Evolutionary conservation across 768 basidiomycete species (phyloP).

Genomic region (Sporobolomyces phaffii): DNA sequence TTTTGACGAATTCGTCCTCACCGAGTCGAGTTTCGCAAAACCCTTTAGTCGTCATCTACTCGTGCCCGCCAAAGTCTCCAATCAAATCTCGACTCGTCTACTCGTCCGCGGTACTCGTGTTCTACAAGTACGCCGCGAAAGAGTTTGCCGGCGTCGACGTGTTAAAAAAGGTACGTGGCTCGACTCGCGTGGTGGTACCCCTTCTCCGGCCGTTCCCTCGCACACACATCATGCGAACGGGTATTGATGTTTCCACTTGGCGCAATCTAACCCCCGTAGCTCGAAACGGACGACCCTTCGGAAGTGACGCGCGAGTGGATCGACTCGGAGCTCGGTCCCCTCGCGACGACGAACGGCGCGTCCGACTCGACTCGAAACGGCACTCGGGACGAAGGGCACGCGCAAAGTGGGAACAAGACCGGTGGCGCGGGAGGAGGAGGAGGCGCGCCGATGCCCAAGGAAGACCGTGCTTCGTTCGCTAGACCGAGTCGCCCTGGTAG

Average conservation of each 20-base stretch:
- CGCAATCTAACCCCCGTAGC: conserved; percentile 56
- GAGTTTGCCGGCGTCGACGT: conserved; percentile 50
- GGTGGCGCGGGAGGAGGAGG: not conserved
- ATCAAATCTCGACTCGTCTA: conserved; percentile 86
- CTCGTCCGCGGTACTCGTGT: conserved; percentile 63
- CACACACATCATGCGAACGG: not conserved
- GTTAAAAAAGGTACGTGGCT: conserved; percentile 47
- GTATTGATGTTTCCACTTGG: too few species aligned
- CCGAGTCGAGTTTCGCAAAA: not conserved
- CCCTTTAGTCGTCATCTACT: conserved; percentile 93
- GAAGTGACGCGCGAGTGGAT: conserved; percentile 66
- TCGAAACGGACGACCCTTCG: conserved; percentile 73
- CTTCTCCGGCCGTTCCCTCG: not conserved
- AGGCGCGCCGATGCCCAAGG: conserved; percentile 37
- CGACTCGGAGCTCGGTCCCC: conserved; percentile 55
- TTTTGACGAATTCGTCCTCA: too few species aligned
- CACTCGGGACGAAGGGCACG: too few species aligned
- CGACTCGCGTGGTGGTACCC: not conserved
- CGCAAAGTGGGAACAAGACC: too few species aligned
- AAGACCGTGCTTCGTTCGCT: conserved; percentile 56
- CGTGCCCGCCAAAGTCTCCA: conserved; percentile 73
- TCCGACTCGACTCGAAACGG: not conserved
- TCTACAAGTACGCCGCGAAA: conserved; percentile 53
- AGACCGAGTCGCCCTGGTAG: conserved; percentile 64
- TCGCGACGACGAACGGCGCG: not conserved